Conservation (phyloP, 805 yeast species). For the Tanozyma kutaoensis region DNA sequence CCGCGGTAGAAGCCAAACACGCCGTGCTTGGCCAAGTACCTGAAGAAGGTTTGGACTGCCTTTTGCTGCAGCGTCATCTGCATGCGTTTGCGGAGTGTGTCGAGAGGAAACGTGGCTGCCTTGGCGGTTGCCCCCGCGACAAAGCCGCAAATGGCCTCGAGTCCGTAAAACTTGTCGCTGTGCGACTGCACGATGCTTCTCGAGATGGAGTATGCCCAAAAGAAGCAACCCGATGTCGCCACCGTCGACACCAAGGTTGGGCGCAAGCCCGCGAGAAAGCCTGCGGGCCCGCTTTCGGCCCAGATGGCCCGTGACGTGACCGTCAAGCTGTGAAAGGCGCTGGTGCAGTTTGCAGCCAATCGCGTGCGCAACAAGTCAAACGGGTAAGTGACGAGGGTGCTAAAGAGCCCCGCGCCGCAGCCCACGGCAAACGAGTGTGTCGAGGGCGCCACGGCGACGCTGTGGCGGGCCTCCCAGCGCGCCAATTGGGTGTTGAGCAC, state of each 20-base stretch:
- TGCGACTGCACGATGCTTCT: constrained; percentile 14
- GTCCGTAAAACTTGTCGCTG: constrained; percentile 13
- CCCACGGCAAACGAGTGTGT: constrained; percentile 51
- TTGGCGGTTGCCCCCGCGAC: constrained; percentile 70
- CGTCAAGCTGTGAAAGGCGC: constrained; percentile 23
- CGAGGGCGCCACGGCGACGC: constrained; percentile 13
- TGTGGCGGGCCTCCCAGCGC: constrained; percentile 9
- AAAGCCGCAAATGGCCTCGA: constrained; percentile 53
- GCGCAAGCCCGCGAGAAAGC: constrained; percentile 36
- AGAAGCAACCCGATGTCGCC: constrained; percentile 61
- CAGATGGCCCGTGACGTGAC: constrained; percentile 13
- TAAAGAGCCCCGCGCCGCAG: constrained; percentile 58
- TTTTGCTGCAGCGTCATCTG: constrained; percentile 36
- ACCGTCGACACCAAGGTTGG: constrained; percentile 52
- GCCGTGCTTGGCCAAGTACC: constrained; percentile 46
- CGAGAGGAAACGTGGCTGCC: constrained; percentile 70
- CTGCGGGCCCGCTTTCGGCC: constrained; percentile 21
- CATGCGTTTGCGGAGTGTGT: constrained; percentile 63
- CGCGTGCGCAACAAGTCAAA: constrained; percentile 83
- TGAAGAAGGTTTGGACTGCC: constrained; percentile 12
- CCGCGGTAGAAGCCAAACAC: constrained; percentile 63
- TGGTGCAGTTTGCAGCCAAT: constrained; percentile 49
- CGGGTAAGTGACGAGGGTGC: constrained; percentile 74
- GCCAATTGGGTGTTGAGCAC: constrained; percentile 29
- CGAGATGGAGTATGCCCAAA: constrained; percentile 48